Evolutionary conservation across 331 rosid genomes (phyloP).

Genomic region (Acacia concinna): DNA sequence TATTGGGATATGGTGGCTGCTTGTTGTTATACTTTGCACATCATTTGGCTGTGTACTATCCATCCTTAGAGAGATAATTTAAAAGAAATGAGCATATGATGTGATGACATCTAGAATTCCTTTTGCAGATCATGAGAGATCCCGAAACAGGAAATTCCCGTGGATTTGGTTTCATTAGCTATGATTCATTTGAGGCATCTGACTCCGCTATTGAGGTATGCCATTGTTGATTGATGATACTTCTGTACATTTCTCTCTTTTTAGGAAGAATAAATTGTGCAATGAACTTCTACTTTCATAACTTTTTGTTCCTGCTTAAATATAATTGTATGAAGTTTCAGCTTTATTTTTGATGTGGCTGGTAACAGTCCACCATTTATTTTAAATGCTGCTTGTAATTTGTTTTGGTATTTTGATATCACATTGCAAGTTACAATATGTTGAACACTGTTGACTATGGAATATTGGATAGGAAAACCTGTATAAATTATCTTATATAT

Average conservation of each 20-base stretch:
- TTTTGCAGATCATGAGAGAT: conserved; percentile 92
- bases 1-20: not conserved
- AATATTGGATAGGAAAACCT: not conserved
- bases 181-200: conserved; percentile 97
- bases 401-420: not conserved
- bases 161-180: conserved; percentile 97
- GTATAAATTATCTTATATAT: not conserved
- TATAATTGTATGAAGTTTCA: not conserved
- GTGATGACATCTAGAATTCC: conserved; percentile 31
- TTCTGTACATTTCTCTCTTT: not conserved
- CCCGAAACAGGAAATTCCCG: conserved; percentile 98
- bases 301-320: not conserved
- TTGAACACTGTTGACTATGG: not conserved
- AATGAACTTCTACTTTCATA: not conserved
- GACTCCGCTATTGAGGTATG: conserved; percentile 96
- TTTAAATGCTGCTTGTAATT: not conserved
- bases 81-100: conserved; percentile 24
- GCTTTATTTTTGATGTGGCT: not conserved
- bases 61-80: conserved; percentile 2
- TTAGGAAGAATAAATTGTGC: conserved; percentile 10
- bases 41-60: not conserved
- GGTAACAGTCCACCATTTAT: not conserved
- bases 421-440: not conserved
- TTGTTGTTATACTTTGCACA: not conserved
- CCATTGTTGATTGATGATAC: not conserved